These are phyloP conservation scores for Aspergillus niger DNA, from an alignment of 2,329 filamentous ascomycete genomes.

Conservation along the genomic window DNA sequence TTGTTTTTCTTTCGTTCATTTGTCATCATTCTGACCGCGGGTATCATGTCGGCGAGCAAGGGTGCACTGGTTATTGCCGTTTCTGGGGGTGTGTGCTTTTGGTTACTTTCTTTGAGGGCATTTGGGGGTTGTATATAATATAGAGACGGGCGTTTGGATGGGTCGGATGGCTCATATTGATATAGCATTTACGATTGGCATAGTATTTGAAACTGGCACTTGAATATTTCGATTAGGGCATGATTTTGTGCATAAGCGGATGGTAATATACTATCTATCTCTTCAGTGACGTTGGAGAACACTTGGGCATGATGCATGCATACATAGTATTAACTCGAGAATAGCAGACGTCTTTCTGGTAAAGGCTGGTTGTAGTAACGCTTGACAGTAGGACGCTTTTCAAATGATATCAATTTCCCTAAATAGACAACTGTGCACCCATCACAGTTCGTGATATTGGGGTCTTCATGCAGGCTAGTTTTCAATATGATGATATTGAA, in stretches of 20 bases:
- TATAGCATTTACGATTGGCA: constrained; percentile 11
- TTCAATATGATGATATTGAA: no score
- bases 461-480: no score
- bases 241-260: neutral
- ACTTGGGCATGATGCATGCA: no score
- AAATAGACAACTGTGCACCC: no score
- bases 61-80: neutral
- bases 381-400: no score
- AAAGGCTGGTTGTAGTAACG: no score
- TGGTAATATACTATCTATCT: no score
- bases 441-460: no score
- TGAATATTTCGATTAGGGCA: neutral
- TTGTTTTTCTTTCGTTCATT: neutral
- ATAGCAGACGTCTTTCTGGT: no score
- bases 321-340: no score
- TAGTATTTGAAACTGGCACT: constrained; percentile 11
- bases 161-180: neutral
- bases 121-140: constrained; percentile 13
- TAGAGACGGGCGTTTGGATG: constrained; percentile 18
- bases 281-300: no score
- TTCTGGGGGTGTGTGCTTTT: neutral
- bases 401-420: no score
- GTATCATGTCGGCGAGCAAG: neutral
- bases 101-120: neutral
- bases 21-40: neutral